Evolutionary conservation across 306 rosid species (phyloP).

Genomic region (Acacia melanoxylon): DNA sequence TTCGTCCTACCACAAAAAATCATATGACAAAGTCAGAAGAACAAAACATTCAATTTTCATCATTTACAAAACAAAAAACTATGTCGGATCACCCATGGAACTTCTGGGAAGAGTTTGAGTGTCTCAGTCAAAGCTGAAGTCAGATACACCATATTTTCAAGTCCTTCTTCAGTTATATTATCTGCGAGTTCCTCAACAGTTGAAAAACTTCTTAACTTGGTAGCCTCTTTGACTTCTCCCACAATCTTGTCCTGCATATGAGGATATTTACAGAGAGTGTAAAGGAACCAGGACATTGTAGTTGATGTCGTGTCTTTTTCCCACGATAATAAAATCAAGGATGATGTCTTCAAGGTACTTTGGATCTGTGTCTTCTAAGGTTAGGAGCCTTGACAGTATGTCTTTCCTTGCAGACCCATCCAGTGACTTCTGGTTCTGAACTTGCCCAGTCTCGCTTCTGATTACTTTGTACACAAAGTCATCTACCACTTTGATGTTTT

Average conservation of each 20-base stretch:
- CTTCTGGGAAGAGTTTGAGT: no score
- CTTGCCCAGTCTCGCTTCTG: constrained; percentile 18
- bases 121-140: constrained; percentile 61
- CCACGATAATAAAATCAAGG: constrained; percentile 53
- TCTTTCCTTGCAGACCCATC: constrained; percentile 38
- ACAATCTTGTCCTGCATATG: constrained; percentile 54
- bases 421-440: constrained; percentile 9
- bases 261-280: constrained; percentile 55
- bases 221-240: constrained; percentile 43
- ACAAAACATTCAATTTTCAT: neutral
- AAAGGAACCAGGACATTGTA: constrained; percentile 55
- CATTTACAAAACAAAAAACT: neutral
- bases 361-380: constrained; percentile 42
- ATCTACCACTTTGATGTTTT: constrained; percentile 32
- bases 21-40: constrained; percentile 23
- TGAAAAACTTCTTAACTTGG: constrained; percentile 25
- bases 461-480: constrained; percentile 26
- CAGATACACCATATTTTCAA: constrained; percentile 60
- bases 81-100: no score
- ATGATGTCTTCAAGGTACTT: constrained; percentile 45
- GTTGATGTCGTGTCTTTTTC: constrained; percentile 57
- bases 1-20: constrained; percentile 39
- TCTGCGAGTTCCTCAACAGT: constrained; percentile 34
- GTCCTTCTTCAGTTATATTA: constrained; percentile 41
- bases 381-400: constrained; percentile 54